Base-by-base conservation (phyloP, 108 stramenopile species). In the Skeletonema potamos region DNA sequence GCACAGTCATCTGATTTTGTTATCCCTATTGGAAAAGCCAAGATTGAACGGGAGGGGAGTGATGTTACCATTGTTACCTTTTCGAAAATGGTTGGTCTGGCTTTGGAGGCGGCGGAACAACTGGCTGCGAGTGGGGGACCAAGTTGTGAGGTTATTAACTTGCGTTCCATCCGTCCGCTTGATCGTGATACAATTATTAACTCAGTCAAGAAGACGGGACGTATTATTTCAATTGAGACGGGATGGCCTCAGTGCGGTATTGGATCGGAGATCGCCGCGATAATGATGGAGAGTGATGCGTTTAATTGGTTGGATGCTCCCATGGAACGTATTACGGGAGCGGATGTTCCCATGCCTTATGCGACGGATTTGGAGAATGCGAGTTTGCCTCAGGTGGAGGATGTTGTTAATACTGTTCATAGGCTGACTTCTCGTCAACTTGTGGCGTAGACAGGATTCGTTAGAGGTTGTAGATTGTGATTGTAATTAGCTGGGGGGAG, bases 281-380 rank as follows among this genome's bases (percentile, higher is more conserved):
- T 96, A 72, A 73, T 98, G 66, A 93, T 95, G 87, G 98, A 98
- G 85, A 86, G 94, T 13, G 97, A 97, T 69, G 96, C 97, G 26
- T 99, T 99, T 67, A 98, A 99, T 85, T 97, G 96, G 87, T 86
- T 99, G 81, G 99, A 99, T 89, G 99, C 99, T 5, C 99, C 99
- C 28, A 83, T 96, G 81, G 96, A 98, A 69, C 90, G 99, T 55
- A 91, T 99, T 58, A 96, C 95, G 20, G 98, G 97, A 68, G 99
- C 97, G 3, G 99, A 99, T 87, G 96, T 99, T 55, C 99, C 99
- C 62, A 99, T 98, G 97, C 96, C 99, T n/a, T 99, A 99, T 84
- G 97, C 98, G 15, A 79, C 68, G 18, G 94, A 92, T 66, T 79
- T 99, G 66, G 98, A 99, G 83, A 80, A 89, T 75, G 88, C 92